A percentile compares a stretch with the other conserved stretches of the same genome.
phyloP scores from a whole-genome alignment of 1,284 basidiomycete genomes.

The Tilletia caries region DNA sequence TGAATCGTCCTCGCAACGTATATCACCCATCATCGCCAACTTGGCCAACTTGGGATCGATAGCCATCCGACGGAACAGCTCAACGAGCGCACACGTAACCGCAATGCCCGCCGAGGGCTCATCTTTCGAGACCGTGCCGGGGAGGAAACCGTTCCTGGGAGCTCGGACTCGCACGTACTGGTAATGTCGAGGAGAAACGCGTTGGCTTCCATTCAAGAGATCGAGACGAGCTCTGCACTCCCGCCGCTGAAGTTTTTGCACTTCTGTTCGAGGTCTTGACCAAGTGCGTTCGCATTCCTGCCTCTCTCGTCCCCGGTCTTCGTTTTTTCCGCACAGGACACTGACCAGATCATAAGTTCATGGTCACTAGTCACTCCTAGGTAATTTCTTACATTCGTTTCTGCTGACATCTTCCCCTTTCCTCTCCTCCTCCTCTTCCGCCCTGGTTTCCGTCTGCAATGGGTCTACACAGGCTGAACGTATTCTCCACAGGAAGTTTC shows the following conservation, averaged over 20 bases:
- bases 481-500: too few relatives aligned
- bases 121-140: slow-evolving; percentile 83
- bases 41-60: slow-evolving; percentile 42
- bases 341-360: too few relatives aligned
- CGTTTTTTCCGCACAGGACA: too few relatives aligned
- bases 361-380: too few relatives aligned
- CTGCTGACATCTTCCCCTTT: too few relatives aligned
- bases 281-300: too few relatives aligned
- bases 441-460: too few relatives aligned
- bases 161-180: slow-evolving; percentile 66
- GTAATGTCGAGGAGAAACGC: slow-evolving; percentile 77
- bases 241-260: slow-evolving; percentile 81
- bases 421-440: too few relatives aligned
- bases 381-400: too few relatives aligned
- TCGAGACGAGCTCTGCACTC: slow-evolving; percentile 76
- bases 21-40: slow-evolving; percentile 52
- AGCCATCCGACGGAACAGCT: slow-evolving; percentile 70
- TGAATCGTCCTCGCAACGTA: slow-evolving; percentile 47
- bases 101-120: slow-evolving; percentile 79
- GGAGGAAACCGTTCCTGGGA: slow-evolving; percentile 76
- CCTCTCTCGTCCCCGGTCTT: too few relatives aligned
- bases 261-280: too few relatives aligned
- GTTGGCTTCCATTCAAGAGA: slow-evolving; percentile 67
- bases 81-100: slow-evolving; percentile 80
- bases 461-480: too few relatives aligned